These are phyloP conservation scores for Urtica urens DNA, from an alignment of 306 rosid species.

Conservation along the genomic window DNA sequence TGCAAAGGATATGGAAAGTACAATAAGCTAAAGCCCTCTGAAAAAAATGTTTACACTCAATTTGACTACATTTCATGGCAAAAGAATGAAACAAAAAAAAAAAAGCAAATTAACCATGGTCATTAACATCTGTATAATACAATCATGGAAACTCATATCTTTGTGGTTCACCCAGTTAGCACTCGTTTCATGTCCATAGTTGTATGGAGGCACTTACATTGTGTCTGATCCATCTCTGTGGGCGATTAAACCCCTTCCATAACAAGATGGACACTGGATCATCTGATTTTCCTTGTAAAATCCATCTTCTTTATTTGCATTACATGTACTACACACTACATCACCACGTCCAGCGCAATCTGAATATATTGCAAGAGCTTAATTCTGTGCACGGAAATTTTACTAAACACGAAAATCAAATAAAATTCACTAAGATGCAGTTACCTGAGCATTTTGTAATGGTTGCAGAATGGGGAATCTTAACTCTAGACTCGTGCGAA, in stretches of 20 bases:
- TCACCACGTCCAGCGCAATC: slow-evolving; percentile 76
- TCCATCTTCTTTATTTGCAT: slow-evolving; percentile 74
- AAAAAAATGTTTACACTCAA: not conserved
- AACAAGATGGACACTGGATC: slow-evolving; percentile 60
- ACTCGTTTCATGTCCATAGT: slow-evolving; percentile 5
- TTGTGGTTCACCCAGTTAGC: not conserved
- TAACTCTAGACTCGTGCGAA: slow-evolving; percentile 46
- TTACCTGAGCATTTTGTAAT: slow-evolving; percentile 75
- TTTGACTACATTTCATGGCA: not conserved
- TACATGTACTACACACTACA: slow-evolving; percentile 46
- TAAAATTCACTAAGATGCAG: too few relatives aligned
- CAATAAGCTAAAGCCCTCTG: slow-evolving; percentile 4
- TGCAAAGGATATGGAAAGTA: slow-evolving; percentile 25
- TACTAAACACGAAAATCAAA: too few relatives aligned
- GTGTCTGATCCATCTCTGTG: slow-evolving; percentile 95
- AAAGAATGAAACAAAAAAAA: too few relatives aligned
- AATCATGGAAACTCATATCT: not conserved
- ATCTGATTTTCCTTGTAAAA: slow-evolving; percentile 63
- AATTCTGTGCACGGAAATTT: slow-evolving; percentile 9
- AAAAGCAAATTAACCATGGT: too few relatives aligned
- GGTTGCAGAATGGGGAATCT: slow-evolving; percentile 73
- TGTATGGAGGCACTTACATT: slow-evolving; percentile 34
- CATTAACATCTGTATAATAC: too few relatives aligned
- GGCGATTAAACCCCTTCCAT: slow-evolving; percentile 94
- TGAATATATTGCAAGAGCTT: slow-evolving; percentile 25